A percentile compares a stretch with the other conserved stretches of the same genome.
Conservation (phyloP, 768 basidiomycete genomes). For the Fibroporia radiculosa region DNA sequence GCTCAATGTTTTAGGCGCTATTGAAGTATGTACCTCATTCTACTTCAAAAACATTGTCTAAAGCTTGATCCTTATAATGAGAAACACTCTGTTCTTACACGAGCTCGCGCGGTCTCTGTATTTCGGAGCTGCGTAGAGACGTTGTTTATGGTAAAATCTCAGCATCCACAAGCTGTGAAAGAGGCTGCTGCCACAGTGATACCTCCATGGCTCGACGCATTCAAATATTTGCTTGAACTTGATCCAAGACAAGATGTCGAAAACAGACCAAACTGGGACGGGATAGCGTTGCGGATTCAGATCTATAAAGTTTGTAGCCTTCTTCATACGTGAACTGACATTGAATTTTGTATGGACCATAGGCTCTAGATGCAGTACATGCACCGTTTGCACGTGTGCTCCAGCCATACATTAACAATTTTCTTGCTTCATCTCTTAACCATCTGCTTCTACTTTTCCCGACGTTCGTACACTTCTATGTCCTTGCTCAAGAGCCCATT, state of each 20-base stretch:
- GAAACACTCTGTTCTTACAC: slow-evolving; percentile 70
- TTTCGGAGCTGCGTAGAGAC: slow-evolving; percentile 87
- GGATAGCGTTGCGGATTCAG: slow-evolving; percentile 69
- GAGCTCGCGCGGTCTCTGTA: slow-evolving; percentile 78
- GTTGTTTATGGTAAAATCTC: slow-evolving; percentile 92
- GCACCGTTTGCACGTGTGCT: slow-evolving; percentile 77
- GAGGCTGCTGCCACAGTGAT: slow-evolving; percentile 75
- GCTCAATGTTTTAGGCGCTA: slow-evolving; percentile 67
- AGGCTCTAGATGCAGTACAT: slow-evolving; percentile 74
- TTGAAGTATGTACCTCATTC: slow-evolving; percentile 41
- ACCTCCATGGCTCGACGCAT: slow-evolving; percentile 88
- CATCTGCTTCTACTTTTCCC: slow-evolving; percentile 56
- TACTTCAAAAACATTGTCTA: not conserved
- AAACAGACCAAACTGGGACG: slow-evolving; percentile 67
- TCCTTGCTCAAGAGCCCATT: slow-evolving; percentile 43
- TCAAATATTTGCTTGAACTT: slow-evolving; percentile 63
- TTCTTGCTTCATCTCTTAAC: slow-evolving; percentile 48
- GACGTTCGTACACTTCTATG: slow-evolving; percentile 54
- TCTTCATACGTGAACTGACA: not conserved
- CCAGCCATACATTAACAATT: slow-evolving; percentile 50
- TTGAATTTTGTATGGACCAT: slow-evolving; percentile 23
- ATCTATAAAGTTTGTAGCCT: slow-evolving; percentile 65
- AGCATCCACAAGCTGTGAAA: slow-evolving; percentile 80
- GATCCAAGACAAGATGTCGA: slow-evolving; percentile 59
- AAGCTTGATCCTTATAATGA: not conserved